Conservation (phyloP, 768 basidiomycete genomes). For the Hydnum rufescens region DNA sequence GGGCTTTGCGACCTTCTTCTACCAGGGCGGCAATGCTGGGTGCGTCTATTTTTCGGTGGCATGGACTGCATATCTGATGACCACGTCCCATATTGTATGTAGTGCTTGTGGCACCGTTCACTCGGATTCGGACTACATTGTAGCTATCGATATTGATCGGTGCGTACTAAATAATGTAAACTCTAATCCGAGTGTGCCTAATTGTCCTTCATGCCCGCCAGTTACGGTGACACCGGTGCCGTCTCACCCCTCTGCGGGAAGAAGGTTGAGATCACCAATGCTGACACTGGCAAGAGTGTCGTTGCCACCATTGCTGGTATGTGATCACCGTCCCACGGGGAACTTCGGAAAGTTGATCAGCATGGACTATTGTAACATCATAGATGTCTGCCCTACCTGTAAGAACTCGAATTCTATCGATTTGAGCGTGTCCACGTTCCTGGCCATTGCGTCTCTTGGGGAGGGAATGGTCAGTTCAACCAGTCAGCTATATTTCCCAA, state of each 20-base stretch:
- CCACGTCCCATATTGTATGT: background rate
- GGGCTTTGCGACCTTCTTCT: conserved; percentile 36
- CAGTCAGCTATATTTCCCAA: too few relatives aligned
- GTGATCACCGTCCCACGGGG: background rate
- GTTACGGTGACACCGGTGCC: conserved; percentile 29
- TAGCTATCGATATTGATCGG: conserved; percentile 39
- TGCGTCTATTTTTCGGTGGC: background rate
- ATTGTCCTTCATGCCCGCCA: too few relatives aligned
- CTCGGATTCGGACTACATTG: conserved; percentile 37
- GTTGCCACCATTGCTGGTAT: conserved; percentile 35
- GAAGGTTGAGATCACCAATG: conserved; percentile 43
- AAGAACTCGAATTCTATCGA: conserved; percentile 45
- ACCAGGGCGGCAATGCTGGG: conserved; percentile 52
- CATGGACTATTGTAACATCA: background rate
- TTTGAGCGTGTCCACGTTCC: conserved; percentile 28
- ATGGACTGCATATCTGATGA: background rate
- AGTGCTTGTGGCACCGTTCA: conserved; percentile 45
- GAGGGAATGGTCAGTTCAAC: too few relatives aligned
- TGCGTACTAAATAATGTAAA: too few relatives aligned
- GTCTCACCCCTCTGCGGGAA: conserved; percentile 44
- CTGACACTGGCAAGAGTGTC: conserved; percentile 34
- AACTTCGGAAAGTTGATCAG: too few relatives aligned
- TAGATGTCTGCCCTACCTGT: conserved; percentile 70
- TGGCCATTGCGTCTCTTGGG: too few relatives aligned
- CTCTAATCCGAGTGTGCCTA: too few relatives aligned